These are phyloP conservation scores for Xylaria scruposa DNA, from an alignment of 495 filamentous ascomycete genomes.

Conservation along the genomic window DNA sequence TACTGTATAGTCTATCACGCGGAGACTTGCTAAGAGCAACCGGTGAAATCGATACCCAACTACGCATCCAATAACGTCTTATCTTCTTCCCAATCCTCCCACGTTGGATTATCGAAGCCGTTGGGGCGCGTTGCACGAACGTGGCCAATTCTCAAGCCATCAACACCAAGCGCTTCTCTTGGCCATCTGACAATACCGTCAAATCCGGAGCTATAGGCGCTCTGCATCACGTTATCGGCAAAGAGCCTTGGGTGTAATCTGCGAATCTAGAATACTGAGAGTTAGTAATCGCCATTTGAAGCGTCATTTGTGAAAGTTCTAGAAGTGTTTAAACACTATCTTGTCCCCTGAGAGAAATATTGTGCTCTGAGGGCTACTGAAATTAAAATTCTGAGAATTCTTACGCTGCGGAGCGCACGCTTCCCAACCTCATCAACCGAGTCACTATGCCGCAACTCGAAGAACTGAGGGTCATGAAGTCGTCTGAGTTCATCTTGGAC, in stretches of 20 bases:
- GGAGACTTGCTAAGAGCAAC: conserved; percentile 18
- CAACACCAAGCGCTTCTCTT: conserved; percentile 54
- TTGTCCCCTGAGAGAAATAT: no score
- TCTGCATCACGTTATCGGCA: conserved; percentile 51
- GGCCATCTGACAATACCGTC: conserved; percentile 56
- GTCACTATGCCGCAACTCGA: conserved; percentile 69
- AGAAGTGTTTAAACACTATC: no score
- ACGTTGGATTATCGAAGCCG: conserved; percentile 60
- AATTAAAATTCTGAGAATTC: no score
- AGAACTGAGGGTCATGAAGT: conserved; percentile 51
- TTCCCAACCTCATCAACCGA: conserved; percentile 76
- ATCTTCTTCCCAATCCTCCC: conserved; percentile 57
- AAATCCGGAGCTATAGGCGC: conserved; percentile 55
- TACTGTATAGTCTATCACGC: not conserved
- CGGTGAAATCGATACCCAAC: conserved; percentile 22
- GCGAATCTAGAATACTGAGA: conserved; percentile 49
- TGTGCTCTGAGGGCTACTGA: no score
- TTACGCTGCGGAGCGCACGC: conserved; percentile 53
- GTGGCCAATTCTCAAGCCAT: conserved; percentile 60
- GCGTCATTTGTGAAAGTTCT: no score
- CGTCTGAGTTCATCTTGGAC: conserved; percentile 63
- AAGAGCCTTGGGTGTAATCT: conserved; percentile 59
- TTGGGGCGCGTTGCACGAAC: conserved; percentile 62
- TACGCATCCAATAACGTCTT: conserved; percentile 42
- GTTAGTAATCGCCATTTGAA: no score